phyloP scores from a whole-genome alignment of 2,329 filamentous ascomycete genomes.

The Beauveria pseudobassiana region DNA sequence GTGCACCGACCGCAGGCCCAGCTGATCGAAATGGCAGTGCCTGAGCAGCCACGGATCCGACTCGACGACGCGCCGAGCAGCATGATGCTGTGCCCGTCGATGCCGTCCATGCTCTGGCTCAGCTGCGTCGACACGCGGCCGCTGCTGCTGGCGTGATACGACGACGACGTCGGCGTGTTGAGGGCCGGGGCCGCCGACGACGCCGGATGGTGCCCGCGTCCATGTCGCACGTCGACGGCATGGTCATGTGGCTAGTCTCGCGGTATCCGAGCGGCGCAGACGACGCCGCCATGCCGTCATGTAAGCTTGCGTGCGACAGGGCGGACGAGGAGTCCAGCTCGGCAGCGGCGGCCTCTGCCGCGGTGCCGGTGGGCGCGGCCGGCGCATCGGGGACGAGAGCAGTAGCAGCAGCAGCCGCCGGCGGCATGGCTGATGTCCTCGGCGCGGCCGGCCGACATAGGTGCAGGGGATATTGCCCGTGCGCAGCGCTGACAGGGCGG shows the following conservation, averaged over 20 bases:
- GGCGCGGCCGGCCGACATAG: conserved; percentile 10
- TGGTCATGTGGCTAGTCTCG: not conserved
- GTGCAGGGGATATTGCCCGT: conserved; percentile 10
- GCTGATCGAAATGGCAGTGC: conserved; percentile 29
- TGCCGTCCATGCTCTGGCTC: conserved; percentile 20
- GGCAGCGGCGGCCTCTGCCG: not conserved
- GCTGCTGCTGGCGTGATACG: not conserved
- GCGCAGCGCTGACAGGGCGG: conserved; percentile 10
- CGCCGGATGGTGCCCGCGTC: not conserved
- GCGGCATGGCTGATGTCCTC: not conserved
- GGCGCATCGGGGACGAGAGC: not conserved
- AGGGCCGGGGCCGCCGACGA: not conserved
- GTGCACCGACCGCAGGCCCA: conserved; percentile 26
- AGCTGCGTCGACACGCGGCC: conserved; percentile 13
- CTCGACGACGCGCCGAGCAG: conserved; percentile 25
- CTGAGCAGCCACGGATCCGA: conserved; percentile 28
- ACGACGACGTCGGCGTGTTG: conserved; percentile 7
- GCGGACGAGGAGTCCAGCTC: not conserved
- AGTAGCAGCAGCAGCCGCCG: not conserved
- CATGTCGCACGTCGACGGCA: not conserved
- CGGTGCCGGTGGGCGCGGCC: not conserved
- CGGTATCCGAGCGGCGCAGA: not conserved
- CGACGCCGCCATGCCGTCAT: not conserved
- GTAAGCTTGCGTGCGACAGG: not conserved
- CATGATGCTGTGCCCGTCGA: conserved; percentile 22